A percentile compares a stretch with the other conserved stretches of the same genome.
These are phyloP conservation scores for Leccinellum albellum DNA, from an alignment of 768 basidiomycete species.

Conservation along the genomic window DNA sequence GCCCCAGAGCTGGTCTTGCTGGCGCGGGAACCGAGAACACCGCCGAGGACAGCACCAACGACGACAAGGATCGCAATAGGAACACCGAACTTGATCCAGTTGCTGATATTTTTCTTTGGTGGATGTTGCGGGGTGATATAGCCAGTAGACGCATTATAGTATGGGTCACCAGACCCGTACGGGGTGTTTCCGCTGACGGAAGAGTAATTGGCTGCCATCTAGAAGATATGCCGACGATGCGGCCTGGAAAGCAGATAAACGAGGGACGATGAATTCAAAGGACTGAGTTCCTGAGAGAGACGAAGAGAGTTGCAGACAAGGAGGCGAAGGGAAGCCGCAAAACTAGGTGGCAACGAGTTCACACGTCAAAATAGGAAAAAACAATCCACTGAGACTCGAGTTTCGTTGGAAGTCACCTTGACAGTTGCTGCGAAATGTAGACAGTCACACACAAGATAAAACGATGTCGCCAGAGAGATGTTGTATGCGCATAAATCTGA, in stretches of 20 bases:
- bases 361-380: conserved; percentile 7
- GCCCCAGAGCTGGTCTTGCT: conserved; percentile 41
- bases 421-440: too few species aligned
- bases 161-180: conserved; percentile 62
- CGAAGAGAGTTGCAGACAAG: conserved; percentile 3
- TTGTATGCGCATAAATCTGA: too few species aligned
- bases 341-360: conserved; percentile 9
- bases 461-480: too few species aligned
- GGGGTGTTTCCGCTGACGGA: conserved; percentile 36
- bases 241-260: conserved; percentile 17
- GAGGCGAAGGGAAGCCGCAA: background rate
- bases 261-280: conserved; percentile 18
- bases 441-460: too few species aligned
- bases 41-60: conserved; percentile 68
- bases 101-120: conserved; percentile 53
- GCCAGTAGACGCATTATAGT: conserved; percentile 67
- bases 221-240: conserved; percentile 16
- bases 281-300: conserved; percentile 4
- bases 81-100: conserved; percentile 74
- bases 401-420: background rate
- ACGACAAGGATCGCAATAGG: conserved; percentile 64
- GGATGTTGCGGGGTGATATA: conserved; percentile 51
- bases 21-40: conserved; percentile 68
- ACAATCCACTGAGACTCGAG: background rate
- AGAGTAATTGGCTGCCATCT: conserved; percentile 41